These are phyloP conservation scores for Colletotrichum musae DNA, from an alignment of 2,329 filamentous ascomycete genomes.

Conservation along the genomic window DNA sequence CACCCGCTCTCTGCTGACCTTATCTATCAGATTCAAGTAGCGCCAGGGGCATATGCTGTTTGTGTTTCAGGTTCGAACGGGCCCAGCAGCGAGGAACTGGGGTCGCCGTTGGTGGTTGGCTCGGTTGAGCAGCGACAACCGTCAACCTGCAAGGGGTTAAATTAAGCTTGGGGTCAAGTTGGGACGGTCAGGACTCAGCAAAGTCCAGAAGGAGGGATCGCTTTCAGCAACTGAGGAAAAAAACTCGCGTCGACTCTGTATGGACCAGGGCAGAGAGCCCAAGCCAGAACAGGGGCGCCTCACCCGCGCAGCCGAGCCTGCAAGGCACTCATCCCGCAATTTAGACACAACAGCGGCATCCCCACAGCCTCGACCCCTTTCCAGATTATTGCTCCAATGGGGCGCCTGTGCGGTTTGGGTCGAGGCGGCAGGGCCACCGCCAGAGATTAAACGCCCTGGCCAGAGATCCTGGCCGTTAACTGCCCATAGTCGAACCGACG, in stretches of 20 bases:
- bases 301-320: conserved; percentile 23
- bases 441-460: conserved; percentile 27
- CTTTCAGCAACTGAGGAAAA: background rate
- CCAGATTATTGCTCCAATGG: conserved; percentile 36
- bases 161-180: conserved; percentile 31
- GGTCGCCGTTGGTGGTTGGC: conserved; percentile 22
- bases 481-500: conserved; percentile 19
- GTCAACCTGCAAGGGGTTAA: conserved; percentile 25
- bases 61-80: conserved; percentile 39
- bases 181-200: conserved; percentile 5
- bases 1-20: conserved; percentile 1
- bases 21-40: conserved; percentile 28
- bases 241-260: background rate
- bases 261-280: background rate
- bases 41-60: conserved; percentile 33
- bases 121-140: conserved; percentile 11
- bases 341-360: conserved; percentile 37
- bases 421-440: conserved; percentile 1
- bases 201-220: background rate
- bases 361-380: conserved; percentile 34
- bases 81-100: conserved; percentile 1
- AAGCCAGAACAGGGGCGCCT: background rate
- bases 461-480: background rate
- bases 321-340: conserved; percentile 40
- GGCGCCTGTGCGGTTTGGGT: background rate